Conservation (phyloP, 192 early-diverging fungal species). For the Dissophora globulifera region DNA sequence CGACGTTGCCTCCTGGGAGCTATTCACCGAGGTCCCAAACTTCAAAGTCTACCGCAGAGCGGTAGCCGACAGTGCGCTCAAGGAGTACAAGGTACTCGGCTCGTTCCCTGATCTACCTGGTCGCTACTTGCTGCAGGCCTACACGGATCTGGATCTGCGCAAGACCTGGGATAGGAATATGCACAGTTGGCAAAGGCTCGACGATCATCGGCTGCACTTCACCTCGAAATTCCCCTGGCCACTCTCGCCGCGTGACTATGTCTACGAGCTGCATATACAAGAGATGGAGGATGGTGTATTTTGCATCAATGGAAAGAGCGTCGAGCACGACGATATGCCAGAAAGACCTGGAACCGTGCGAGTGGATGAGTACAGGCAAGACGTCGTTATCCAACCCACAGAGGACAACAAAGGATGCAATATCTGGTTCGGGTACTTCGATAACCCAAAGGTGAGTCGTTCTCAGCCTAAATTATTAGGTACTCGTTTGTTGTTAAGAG, state of each 20-base stretch:
- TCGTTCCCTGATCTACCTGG: slow-evolving; percentile 51
- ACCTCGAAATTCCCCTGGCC: slow-evolving; percentile 61
- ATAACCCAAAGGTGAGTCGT: slow-evolving; percentile 60
- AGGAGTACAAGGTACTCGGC: slow-evolving; percentile 62
- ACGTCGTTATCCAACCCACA: slow-evolving; percentile 53
- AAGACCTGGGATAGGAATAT: slow-evolving; percentile 63
- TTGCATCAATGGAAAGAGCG: slow-evolving; percentile 50
- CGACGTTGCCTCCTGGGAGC: slow-evolving; percentile 39
- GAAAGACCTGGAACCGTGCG: slow-evolving; percentile 54
- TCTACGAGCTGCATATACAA: slow-evolving; percentile 54
- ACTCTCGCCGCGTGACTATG: slow-evolving; percentile 58
- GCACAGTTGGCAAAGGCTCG: slow-evolving; percentile 42
- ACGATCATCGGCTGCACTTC: slow-evolving; percentile 45
- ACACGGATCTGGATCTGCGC: slow-evolving; percentile 59
- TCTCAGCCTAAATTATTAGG: too few relatives aligned
- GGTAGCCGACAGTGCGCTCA: slow-evolving; percentile 50
- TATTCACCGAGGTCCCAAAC: slow-evolving; percentile 45
- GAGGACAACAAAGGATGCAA: slow-evolving; percentile 53
- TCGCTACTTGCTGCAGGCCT: slow-evolving; percentile 51
- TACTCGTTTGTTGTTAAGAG: too few relatives aligned
- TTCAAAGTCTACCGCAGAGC: slow-evolving; percentile 56
- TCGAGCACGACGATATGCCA: slow-evolving; percentile 23
- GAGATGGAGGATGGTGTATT: slow-evolving; percentile 19
- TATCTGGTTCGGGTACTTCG: slow-evolving; percentile 60
- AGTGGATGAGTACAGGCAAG: slow-evolving; percentile 61